Percentiles rank a stretch among this genome's conserved stretches.
Conservation (phyloP, 345 rosid genomes). For the Sisymbrium altissimum region DNA sequence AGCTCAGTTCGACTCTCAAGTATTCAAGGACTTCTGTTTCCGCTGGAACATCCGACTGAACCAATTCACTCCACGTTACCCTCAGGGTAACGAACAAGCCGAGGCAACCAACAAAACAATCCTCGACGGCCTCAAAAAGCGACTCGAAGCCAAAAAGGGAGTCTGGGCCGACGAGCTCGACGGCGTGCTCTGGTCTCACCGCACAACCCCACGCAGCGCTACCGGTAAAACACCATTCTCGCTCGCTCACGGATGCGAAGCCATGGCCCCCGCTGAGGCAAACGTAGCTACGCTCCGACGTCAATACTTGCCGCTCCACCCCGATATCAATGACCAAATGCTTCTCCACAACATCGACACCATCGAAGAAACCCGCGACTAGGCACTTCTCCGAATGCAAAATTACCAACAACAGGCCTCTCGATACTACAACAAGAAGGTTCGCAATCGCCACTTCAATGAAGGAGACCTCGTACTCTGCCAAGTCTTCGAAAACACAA, state of each 20-base stretch:
- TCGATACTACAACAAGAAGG: no score
- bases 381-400: no score
- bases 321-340: no score
- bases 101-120: not conserved
- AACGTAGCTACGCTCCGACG: no score
- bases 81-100: not conserved
- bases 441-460: no score
- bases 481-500: no score
- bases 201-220: accelerated
- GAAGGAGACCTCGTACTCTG: no score
- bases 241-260: not conserved
- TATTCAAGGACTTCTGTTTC: not conserved
- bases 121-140: not conserved
- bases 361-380: no score
- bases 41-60: not conserved
- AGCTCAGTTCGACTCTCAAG: not conserved
- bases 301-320: no score
- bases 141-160: not conserved
- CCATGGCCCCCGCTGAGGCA: not conserved
- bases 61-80: not conserved
- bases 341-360: no score
- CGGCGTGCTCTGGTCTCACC: not conserved
- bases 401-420: no score
- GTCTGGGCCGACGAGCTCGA: not conserved
- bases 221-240: not conserved